Evolutionary conservation across 495 filamentous ascomycete genomes (phyloP), one percentile per base, ranked within the genome.

Genomic region (Tricharina praecox): DNA sequence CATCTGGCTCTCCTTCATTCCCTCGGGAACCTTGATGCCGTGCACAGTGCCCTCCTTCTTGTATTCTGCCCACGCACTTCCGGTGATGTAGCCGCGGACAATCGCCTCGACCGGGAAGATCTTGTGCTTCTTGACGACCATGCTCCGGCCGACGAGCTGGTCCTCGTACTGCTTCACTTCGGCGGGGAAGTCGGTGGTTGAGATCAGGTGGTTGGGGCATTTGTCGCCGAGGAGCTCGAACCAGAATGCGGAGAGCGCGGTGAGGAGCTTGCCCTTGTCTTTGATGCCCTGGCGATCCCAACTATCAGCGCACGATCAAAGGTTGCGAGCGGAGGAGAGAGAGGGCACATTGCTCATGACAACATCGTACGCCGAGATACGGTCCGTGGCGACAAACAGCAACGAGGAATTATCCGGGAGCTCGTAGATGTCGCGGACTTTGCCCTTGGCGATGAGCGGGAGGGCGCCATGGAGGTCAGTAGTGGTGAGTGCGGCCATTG

Each of bases 301-400:
- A 36, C 21, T 15, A 18, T 38, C 20, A 43, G n/a, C 16, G 37
- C 48, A 11, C 16, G 19, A 23, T 23, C 19, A 28, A 2, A 23
- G 25, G 30, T 20, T 16, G 11, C 20, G 10, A 23, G 35, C 13
- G 10, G 10, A 43, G 23, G 35, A 49, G 42, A 32, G 32, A 33
- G 44, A 21, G 53, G 55, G 46, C 67, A 80, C 79, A 71, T 93
- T 93, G 58, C 71, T 68, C 75, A 93, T 78, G 53, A 93, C 75
- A 53, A 93, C 82, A 72, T 95, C 88, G 68, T 82, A 93, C 43
- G 88, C 88, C 45, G 83, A 93, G 66, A 95, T 92, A 51, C 88
- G 80, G 63, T 97, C 88, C 18, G 79, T 81, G 15, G 90, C 78
- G 33, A 92, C 77, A 64, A 97, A 92, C 33, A 94, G 78, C 4